Evolutionary conservation across 768 basidiomycete species (phyloP).

Genomic region (Pisolithus microcarpus): DNA sequence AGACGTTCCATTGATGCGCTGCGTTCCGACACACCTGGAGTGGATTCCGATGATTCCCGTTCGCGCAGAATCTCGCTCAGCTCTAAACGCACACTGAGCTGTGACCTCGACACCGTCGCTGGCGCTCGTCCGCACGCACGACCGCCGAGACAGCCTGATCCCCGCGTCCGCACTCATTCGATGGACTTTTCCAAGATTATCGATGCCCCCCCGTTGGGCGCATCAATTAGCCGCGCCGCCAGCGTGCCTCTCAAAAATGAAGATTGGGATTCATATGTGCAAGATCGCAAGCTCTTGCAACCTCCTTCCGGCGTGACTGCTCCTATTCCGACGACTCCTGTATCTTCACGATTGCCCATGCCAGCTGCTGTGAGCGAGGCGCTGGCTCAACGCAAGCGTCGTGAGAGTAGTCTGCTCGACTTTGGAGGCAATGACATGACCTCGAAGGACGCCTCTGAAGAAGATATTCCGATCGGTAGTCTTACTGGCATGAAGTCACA

Average conservation of each 20-base stretch:
- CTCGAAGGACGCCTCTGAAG: conserved; percentile 30
- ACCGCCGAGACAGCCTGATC: conserved; percentile 61
- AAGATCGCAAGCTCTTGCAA: conserved; percentile 77
- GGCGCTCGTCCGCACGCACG: conserved; percentile 53
- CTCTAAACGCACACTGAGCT: conserved; percentile 62
- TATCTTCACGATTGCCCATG: conserved; percentile 43
- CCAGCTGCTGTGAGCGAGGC: conserved; percentile 73
- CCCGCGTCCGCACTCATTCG: conserved; percentile 62
- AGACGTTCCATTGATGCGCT: conserved; percentile 72
- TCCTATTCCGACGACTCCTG: conserved; percentile 63
- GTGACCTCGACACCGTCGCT: conserved; percentile 52
- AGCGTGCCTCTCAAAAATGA: conserved; percentile 67
- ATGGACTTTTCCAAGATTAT: conserved; percentile 56
- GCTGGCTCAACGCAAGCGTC: conserved; percentile 58
- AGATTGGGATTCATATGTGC: conserved; percentile 86
- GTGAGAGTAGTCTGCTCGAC: conserved; percentile 59
- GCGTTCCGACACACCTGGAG: conserved; percentile 59
- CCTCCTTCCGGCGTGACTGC: conserved; percentile 74
- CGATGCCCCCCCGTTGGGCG: conserved; percentile 37
- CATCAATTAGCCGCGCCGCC: conserved; percentile 59
- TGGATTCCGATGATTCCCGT: conserved; percentile 43
- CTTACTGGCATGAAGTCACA: conserved; percentile 7
- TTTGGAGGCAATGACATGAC: conserved; percentile 25
- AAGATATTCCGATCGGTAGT: conserved; percentile 27
- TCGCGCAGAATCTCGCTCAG: conserved; percentile 59